Evolutionary conservation across 257 asterid species (phyloP).

Genomic region (Haberlea rhodopensis): DNA sequence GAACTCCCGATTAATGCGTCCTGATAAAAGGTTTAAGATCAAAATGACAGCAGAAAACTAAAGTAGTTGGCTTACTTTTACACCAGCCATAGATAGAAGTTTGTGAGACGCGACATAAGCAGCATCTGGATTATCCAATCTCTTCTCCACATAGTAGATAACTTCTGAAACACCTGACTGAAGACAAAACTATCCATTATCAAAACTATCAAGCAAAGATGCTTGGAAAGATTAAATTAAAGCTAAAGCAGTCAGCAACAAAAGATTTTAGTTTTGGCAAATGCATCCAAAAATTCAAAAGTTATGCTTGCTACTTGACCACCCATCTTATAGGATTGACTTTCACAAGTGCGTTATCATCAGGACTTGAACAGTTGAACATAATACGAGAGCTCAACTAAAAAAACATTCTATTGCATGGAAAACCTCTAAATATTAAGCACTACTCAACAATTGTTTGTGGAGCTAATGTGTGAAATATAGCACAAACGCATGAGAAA

Average conservation of each 20-base stretch:
- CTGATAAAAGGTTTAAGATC: constrained; percentile 18
- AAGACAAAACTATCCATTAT: constrained; percentile 21
- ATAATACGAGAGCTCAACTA: too few relatives aligned
- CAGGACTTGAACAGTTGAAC: too few relatives aligned
- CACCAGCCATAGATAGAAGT: constrained; percentile 75
- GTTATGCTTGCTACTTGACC: too few relatives aligned
- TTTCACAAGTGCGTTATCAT: too few relatives aligned
- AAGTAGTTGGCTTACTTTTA: constrained; percentile 56
- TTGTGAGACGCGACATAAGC: constrained; percentile 78
- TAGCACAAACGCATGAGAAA: constrained; percentile 1
- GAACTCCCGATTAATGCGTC: not conserved
- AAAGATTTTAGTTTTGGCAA: not conserved
- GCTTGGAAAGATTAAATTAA: constrained; percentile 7
- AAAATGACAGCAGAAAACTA: constrained; percentile 20
- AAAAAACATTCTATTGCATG: too few relatives aligned
- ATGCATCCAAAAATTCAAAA: not conserved
- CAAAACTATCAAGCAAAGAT: constrained; percentile 2
- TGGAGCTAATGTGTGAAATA: not conserved
- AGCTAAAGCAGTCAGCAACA: not conserved
- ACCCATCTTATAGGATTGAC: too few relatives aligned
- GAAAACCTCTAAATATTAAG: too few relatives aligned
- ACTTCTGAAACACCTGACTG: constrained; percentile 96
- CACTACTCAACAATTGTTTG: too few relatives aligned
- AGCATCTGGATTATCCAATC: constrained; percentile 52
- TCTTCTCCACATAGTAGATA: constrained; percentile 77